These are phyloP conservation scores for Psilocybe subaeruginosa DNA, from an alignment of 768 basidiomycete genomes.

Conservation along the genomic window DNA sequence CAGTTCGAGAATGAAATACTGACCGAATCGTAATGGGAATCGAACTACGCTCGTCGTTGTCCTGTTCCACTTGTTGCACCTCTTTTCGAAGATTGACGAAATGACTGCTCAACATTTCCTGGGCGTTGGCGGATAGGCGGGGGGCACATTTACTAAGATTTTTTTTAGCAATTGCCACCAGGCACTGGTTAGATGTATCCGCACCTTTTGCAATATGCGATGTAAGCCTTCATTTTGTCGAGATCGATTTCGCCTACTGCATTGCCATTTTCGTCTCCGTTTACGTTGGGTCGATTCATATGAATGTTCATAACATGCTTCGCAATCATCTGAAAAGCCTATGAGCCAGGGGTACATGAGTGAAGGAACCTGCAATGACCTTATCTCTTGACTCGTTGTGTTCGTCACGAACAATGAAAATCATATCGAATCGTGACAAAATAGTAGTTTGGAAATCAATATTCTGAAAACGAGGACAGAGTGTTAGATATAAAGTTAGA, in stretches of 20 bases:
- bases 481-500: constrained; percentile 1
- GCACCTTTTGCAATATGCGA: constrained; percentile 96
- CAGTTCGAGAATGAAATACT: constrained; percentile 26
- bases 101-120: constrained; percentile 95
- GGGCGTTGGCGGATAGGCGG: constrained; percentile 88
- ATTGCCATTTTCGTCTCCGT: constrained; percentile 62
- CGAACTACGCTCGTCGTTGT: constrained; percentile 96
- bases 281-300: constrained; percentile 86
- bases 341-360: constrained; percentile 6
- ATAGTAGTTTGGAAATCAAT: constrained; percentile 99
- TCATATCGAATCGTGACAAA: constrained; percentile 98
- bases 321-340: constrained; percentile 74
- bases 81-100: constrained; percentile 93
- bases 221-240: constrained; percentile 98
- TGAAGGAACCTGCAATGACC: constrained; percentile 43
- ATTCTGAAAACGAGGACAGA: constrained; percentile 49
- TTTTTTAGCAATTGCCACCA: not conserved
- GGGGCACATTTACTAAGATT: constrained; percentile 89
- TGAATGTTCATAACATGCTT: constrained; percentile 99
- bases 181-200: not conserved
- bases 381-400: constrained; percentile 94
- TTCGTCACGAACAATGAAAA: constrained; percentile 98
- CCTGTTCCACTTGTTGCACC: constrained; percentile 93
- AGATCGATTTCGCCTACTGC: constrained; percentile 88
- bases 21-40: constrained; percentile 98